phyloP scores from a whole-genome alignment of 1,139 yeast species.

The Meyerozyma athensensis region DNA sequence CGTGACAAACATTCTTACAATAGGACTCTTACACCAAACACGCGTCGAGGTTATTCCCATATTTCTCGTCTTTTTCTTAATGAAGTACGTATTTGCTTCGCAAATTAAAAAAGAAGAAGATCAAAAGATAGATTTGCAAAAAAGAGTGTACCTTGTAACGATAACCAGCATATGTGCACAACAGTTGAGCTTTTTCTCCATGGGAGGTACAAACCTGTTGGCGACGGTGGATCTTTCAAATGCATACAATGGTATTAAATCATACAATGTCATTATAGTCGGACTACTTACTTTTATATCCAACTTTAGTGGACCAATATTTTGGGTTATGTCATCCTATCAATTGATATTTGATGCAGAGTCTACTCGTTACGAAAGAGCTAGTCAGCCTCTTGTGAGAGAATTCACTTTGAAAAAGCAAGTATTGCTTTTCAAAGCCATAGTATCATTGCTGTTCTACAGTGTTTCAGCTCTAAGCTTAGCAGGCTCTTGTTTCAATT shows the following conservation, averaged over 20 bases:
- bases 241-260: constrained; percentile 80
- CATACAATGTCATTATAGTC: constrained; percentile 66
- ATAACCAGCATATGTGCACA: constrained; percentile 43
- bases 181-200: constrained; percentile 74
- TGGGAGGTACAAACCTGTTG: constrained; percentile 88
- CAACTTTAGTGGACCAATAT: constrained; percentile 82
- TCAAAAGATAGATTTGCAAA: constrained; percentile 16
- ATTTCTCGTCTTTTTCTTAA: constrained; percentile 46
- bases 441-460: constrained; percentile 48
- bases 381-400: constrained; percentile 5
- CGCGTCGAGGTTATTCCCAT: constrained; percentile 66
- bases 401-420: constrained; percentile 23
- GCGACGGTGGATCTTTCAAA: constrained; percentile 88
- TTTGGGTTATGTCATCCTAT: constrained; percentile 64
- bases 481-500: constrained; percentile 62
- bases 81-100: constrained; percentile 23
- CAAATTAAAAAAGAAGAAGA: constrained; percentile 5
- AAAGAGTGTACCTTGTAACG: constrained; percentile 19
- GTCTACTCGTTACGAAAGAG: constrained; percentile 10
- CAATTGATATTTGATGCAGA: constrained; percentile 37
- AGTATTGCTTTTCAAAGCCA: constrained; percentile 30
- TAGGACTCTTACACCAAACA: constrained; percentile 67
- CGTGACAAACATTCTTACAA: constrained; percentile 39
- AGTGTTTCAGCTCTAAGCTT: constrained; percentile 55
- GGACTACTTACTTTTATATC: constrained; percentile 76